These are phyloP conservation scores for Pythium dissimile DNA, from an alignment of 352 stramenopile genomes.

Conservation along the genomic window DNA sequence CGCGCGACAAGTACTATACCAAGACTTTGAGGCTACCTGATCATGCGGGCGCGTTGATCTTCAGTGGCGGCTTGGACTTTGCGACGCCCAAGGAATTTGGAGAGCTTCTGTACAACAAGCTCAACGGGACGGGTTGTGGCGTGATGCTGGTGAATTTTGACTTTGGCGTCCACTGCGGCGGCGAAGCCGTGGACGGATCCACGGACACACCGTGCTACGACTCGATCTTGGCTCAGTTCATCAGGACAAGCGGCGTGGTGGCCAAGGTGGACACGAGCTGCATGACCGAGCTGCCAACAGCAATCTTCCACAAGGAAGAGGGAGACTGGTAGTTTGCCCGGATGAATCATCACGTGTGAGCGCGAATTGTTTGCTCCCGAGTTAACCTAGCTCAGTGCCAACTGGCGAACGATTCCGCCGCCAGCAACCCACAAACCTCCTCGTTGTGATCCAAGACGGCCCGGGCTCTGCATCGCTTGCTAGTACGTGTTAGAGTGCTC, in stretches of 20 bases:
- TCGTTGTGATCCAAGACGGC: too few relatives aligned
- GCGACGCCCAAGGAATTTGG: conserved; percentile 24
- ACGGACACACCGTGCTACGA: conserved; percentile 15
- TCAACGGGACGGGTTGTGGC: conserved; percentile 11
- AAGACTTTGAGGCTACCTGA: conserved; percentile 5
- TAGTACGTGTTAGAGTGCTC: too few relatives aligned
- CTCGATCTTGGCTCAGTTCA: conserved; percentile 18
- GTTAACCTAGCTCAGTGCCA: too few relatives aligned
- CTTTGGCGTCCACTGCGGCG: conserved; percentile 19
- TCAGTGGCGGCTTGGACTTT: conserved; percentile 26
- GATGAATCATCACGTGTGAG: too few relatives aligned
- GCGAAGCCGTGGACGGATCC: conserved; percentile 4
- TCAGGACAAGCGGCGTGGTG: conserved; percentile 20
- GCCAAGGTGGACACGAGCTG: conserved; percentile 11
- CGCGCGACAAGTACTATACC: conserved; percentile 10
- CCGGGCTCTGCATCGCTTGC: too few relatives aligned
- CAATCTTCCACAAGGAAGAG: background rate
- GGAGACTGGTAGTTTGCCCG: too few relatives aligned
- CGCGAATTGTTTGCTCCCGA: background rate
- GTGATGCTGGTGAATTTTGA: conserved; percentile 27
- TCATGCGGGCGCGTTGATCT: conserved; percentile 20
- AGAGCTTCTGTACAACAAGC: conserved; percentile 16
- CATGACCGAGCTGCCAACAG: conserved; percentile 1
- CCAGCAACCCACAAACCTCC: too few relatives aligned
- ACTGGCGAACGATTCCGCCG: too few relatives aligned